A percentile compares a stretch with the other conserved stretches of the same genome.
Conservation (phyloP, 2,329 filamentous ascomycete species). For the Podosphaera xanthii region DNA sequence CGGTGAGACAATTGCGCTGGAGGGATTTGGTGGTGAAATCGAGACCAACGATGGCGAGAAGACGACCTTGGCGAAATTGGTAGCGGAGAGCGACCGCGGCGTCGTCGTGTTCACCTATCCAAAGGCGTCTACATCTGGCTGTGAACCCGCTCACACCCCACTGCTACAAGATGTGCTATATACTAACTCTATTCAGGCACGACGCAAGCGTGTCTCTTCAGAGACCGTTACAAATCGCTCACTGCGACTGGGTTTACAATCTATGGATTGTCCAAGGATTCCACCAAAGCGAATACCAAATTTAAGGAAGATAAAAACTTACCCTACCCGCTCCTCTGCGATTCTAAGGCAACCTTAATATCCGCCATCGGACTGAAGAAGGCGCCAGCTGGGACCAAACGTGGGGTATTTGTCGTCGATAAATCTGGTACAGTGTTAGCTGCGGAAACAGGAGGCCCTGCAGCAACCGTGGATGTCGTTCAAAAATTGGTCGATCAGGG, state of each 20-base stretch:
- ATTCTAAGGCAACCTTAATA: constrained; percentile 53
- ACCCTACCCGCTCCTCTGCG: constrained; percentile 72
- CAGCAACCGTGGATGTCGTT: constrained; percentile 54
- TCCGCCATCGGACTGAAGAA: constrained; percentile 79
- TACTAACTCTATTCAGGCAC: constrained; percentile 38
- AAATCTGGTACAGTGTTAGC: constrained; percentile 64
- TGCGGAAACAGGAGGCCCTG: constrained; percentile 51
- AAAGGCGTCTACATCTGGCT: constrained; percentile 80
- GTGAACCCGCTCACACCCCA: constrained; percentile 31
- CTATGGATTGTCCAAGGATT: constrained; percentile 76
- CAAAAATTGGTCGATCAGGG: constrained; percentile 35
- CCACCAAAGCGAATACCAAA: constrained; percentile 71
- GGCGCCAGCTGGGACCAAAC: constrained; percentile 50
- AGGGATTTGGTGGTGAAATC: constrained; percentile 45
- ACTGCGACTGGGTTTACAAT: constrained; percentile 62
- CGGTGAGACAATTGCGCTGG: constrained; percentile 31
- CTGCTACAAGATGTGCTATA: neutral
- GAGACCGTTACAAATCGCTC: constrained; percentile 57
- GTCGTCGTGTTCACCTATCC: constrained; percentile 92
- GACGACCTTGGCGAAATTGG: constrained; percentile 56
- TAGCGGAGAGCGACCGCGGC: constrained; percentile 63
- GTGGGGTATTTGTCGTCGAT: constrained; percentile 73
- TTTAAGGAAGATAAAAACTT: constrained; percentile 86
- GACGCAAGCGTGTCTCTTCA: constrained; percentile 79
- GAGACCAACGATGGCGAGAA: constrained; percentile 67